phyloP scores from a whole-genome alignment of 352 stramenopile species.

The Phytopythium montanum region DNA sequence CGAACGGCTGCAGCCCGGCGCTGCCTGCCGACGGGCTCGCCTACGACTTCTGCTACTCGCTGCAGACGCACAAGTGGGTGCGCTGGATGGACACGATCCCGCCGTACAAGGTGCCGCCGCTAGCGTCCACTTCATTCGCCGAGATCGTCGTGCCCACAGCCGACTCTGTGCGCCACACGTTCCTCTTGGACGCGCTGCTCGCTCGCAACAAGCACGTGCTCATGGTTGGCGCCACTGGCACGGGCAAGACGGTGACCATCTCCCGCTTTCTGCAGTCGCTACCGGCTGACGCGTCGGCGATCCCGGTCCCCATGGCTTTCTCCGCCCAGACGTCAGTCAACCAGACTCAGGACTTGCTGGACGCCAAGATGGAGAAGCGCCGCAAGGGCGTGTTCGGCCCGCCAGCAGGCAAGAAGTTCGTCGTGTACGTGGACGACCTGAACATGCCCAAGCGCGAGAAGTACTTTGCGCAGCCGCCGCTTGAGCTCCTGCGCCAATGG shows the following conservation, averaged over 20 bases:
- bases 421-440: conserved; percentile 94
- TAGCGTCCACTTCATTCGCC: conserved; percentile 62
- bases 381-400: conserved; percentile 92
- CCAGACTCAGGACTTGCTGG: conserved; percentile 93
- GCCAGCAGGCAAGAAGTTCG: conserved; percentile 87
- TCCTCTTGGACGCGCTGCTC: conserved; percentile 86
- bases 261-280: conserved; percentile 85
- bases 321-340: conserved; percentile 91
- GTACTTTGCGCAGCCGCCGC: conserved; percentile 93
- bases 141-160: conserved; percentile 94
- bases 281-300: conserved; percentile 53
- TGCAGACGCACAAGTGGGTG: conserved; percentile 89
- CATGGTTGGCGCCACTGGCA: conserved; percentile 93
- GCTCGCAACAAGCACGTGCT: conserved; percentile 89
- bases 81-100: conserved; percentile 93
- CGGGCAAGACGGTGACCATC: conserved; percentile 95
- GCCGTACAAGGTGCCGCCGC: conserved; percentile 60
- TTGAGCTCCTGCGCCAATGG: conserved; percentile 94
- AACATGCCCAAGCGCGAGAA: conserved; percentile 96
- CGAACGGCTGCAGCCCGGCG: conserved; percentile 47
- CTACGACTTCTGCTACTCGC: conserved; percentile 91
- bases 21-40: conserved; percentile 69
- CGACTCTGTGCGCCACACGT: conserved; percentile 93
- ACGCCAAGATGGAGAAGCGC: conserved; percentile 93
- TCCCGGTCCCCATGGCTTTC: conserved; percentile 91